These are phyloP conservation scores for Fusarium camptoceras DNA, from an alignment of 2,329 filamentous ascomycete species.

Conservation along the genomic window DNA sequence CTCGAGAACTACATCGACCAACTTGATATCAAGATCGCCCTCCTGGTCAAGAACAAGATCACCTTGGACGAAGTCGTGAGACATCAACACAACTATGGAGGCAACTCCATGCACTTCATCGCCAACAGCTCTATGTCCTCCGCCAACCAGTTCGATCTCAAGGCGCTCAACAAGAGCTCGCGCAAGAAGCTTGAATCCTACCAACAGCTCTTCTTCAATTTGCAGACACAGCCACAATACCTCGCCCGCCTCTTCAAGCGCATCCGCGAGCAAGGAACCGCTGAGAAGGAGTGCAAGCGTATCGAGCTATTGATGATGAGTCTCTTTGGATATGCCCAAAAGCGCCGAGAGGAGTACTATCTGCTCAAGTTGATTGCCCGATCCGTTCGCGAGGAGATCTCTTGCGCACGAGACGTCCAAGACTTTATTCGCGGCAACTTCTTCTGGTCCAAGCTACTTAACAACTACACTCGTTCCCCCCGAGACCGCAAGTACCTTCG, in stretches of 20 bases:
- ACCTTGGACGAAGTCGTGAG: conserved; percentile 97
- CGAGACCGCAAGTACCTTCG: conserved; percentile 92
- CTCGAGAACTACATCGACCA: conserved; percentile 98
- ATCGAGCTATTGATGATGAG: conserved; percentile 96
- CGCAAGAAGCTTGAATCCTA: conserved; percentile 96
- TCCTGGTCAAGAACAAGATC: conserved; percentile 99
- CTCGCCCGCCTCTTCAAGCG: conserved; percentile 88
- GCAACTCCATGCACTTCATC: conserved; percentile 84
- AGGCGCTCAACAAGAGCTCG: conserved; percentile 96
- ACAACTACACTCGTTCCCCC: conserved; percentile 89
- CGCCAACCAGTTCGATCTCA: conserved; percentile 93
- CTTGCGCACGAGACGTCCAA: conserved; percentile 76
- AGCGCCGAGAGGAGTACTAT: conserved; percentile 96
- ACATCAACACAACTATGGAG: conserved; percentile 95
- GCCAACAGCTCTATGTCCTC: conserved; percentile 90
- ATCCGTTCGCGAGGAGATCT: conserved; percentile 87
- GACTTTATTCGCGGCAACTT: conserved; percentile 91
- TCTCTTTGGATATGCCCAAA: conserved; percentile 96
- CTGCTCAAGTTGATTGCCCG: conserved; percentile 87
- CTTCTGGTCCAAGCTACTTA: conserved; percentile 90
- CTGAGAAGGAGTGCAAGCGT: conserved; percentile 92
- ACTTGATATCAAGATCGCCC: conserved; percentile 97
- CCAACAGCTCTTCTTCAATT: conserved; percentile 95
- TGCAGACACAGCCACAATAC: conserved; percentile 97
- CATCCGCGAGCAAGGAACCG: conserved; percentile 82